Evolutionary conservation across 805 yeast genomes (phyloP).

Genomic region (Candida oleophila): DNA sequence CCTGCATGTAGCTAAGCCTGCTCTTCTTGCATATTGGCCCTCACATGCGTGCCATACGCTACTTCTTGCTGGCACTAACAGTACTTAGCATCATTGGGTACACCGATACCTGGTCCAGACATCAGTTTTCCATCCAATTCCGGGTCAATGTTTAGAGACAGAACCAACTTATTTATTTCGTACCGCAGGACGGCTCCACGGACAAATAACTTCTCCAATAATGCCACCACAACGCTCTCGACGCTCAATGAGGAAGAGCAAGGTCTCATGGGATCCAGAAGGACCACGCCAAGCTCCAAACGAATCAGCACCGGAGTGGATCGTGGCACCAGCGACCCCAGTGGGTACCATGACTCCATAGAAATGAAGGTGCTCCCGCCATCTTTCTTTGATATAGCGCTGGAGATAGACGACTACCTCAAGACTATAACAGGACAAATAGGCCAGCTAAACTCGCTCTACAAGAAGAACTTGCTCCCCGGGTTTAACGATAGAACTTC

Average conservation of each 20-base stretch:
- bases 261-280: slow-evolving; percentile 48
- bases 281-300: slow-evolving; percentile 11
- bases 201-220: slow-evolving; percentile 10
- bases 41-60: no score
- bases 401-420: slow-evolving; percentile 66
- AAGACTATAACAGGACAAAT: slow-evolving; percentile 52
- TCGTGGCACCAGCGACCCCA: slow-evolving; percentile 11
- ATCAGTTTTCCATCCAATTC: background rate
- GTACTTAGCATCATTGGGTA: no score
- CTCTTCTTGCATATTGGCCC: no score
- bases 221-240: slow-evolving; percentile 18
- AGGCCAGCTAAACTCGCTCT: slow-evolving; percentile 62
- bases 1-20: no score
- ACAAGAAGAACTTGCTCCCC: slow-evolving; percentile 81
- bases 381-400: slow-evolving; percentile 68
- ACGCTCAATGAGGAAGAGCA: slow-evolving; percentile 54
- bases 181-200: slow-evolving; percentile 89
- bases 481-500: slow-evolving; percentile 79
- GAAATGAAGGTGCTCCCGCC: slow-evolving; percentile 75
- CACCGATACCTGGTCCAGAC: no score
- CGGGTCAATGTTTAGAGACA: slow-evolving; percentile 75
- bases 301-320: slow-evolving; percentile 28
- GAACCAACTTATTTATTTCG: slow-evolving; percentile 88
- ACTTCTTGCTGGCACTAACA: no score
- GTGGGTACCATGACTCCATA: slow-evolving; percentile 31